Conservation (phyloP, 352 stramenopile genomes). For the Plasmopara muralis region DNA sequence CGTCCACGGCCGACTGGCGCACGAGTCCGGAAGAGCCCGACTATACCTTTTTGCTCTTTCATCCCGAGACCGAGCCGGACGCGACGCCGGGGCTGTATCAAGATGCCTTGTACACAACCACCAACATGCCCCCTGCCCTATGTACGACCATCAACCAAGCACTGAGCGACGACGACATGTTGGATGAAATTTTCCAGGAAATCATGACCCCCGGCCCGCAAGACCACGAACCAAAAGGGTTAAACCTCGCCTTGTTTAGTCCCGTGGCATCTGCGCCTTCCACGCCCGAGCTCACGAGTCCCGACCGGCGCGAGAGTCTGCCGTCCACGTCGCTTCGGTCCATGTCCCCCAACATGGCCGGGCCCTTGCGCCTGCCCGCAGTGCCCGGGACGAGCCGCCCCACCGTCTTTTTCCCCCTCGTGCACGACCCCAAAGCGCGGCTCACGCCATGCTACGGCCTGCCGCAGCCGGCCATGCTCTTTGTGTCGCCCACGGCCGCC, state of each 20-base stretch:
- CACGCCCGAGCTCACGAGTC: conserved; percentile 24
- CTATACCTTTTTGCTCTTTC: conserved; percentile 27
- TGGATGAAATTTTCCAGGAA: conserved; percentile 41
- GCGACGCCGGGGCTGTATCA: conserved; percentile 4
- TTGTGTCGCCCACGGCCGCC: conserved; percentile 19
- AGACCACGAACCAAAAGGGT: conserved; percentile 8
- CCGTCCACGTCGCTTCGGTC: conserved; percentile 21
- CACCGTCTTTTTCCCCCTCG: conserved; percentile 20
- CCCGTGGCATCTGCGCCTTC: conserved; percentile 20
- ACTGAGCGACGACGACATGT: conserved; percentile 36
- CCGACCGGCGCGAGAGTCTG: conserved; percentile 18
- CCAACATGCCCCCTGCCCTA: conserved; percentile 6
- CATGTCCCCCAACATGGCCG: conserved; percentile 26
- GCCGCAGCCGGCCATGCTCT: conserved; percentile 25
- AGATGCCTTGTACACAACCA: conserved; percentile 8
- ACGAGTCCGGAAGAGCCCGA: conserved; percentile 13
- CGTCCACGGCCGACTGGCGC: conserved; percentile 17
- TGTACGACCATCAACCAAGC: conserved; percentile 12
- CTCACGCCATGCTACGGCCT: conserved; percentile 12
- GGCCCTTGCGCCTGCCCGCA: conserved; percentile 17
- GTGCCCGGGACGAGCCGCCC: conserved; percentile 9
- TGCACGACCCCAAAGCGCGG: conserved; percentile 20
- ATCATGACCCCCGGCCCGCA: conserved; percentile 23
- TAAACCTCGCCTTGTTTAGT: conserved; percentile 12
- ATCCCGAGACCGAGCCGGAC: conserved; percentile 7